A percentile compares a stretch with the other conserved stretches of the same genome.
phyloP scores from a whole-genome alignment of 1,139 yeast genomes.

The Taphrina wiesneri region DNA sequence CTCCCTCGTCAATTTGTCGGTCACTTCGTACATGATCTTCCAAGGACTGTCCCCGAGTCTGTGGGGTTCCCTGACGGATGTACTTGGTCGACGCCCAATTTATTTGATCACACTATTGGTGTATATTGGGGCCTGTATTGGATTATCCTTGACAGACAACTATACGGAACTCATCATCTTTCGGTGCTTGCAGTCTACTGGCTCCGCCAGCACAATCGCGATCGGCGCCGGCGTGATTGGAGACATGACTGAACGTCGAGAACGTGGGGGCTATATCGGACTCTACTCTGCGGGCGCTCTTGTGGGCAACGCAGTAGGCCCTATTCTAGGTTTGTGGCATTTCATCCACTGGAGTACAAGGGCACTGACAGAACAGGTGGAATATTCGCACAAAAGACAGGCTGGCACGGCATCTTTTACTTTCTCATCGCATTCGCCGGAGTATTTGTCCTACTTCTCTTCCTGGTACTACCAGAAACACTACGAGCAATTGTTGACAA shows the following conservation, averaged over 20 bases:
- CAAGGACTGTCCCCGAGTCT: constrained; percentile 72
- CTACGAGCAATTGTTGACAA: constrained; percentile 68
- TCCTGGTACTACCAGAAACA: constrained; percentile 65
- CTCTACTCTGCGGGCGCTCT: constrained; percentile 63
- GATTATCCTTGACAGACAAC: constrained; percentile 57
- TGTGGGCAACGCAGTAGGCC: constrained; percentile 62
- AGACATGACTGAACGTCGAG: constrained; percentile 61
- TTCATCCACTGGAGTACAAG: not conserved
- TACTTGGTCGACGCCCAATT: constrained; percentile 68
- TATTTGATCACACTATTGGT: constrained; percentile 56
- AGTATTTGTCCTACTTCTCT: constrained; percentile 46
- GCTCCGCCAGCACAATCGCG: constrained; percentile 70
- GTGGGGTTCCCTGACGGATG: constrained; percentile 62
- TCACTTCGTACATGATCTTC: constrained; percentile 67
- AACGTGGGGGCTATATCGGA: constrained; percentile 68
- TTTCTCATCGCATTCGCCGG: constrained; percentile 66
- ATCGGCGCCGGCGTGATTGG: constrained; percentile 66
- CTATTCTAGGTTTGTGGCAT: not conserved
- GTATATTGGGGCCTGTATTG: constrained; percentile 60
- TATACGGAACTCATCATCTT: constrained; percentile 59
- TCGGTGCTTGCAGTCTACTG: constrained; percentile 68
- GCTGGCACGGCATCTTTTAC: constrained; percentile 79
- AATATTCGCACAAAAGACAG: constrained; percentile 57
- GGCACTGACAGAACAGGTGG: constrained; percentile 56
- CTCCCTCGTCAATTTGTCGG: constrained; percentile 62